Base-by-base conservation (phyloP, 306 rosid species). In the Echinosophora koreensis region DNA sequence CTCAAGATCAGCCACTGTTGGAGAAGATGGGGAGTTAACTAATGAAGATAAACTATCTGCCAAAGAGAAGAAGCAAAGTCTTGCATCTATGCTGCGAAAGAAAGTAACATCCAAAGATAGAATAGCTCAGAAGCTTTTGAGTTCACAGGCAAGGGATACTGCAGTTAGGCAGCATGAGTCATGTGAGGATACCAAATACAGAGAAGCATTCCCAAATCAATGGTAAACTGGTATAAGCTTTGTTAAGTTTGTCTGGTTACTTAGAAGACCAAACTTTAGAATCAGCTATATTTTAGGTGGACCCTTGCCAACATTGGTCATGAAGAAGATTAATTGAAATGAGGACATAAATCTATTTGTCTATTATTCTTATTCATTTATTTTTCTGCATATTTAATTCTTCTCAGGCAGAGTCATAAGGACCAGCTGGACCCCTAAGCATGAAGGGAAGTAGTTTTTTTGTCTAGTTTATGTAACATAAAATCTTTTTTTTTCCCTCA, bases 201-300 rank as follows among this genome's bases (percentile, higher is more conserved):
- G 89, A 84, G 97, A 86, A 68, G 90, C 94, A 77, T 93, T 93
- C 77, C 90, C 93, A 69, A 90, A 88, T 88, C 96, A 93, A 57
- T 86, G 89, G 91, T 93, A 65, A 86, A 77, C 72, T 66, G 69
- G 55, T 56, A 58, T 52, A 35, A 57, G 42, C 9, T 56, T 55
- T 52, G 44, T 46, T 30, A 38, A 65, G 61, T 52, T 77, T 66
- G 67, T 60, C 9, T 42, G 73, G 30, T 63, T 70, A 47, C 68
- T 66, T 60, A 5, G 50, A 69, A 78, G 56, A 56, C 41, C 71
- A 67, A 15, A 81, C 80, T 66, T 49, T 66, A 38, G 65, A 58
- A 73, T 73, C 60, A 63, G 59, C 79, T 79, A 13, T 54, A 52
- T 35, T 66, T 58, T 60, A 44, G n/a, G 68, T 39, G 56, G 71